Percentiles rank a stretch among this genome's conserved stretches.
phyloP scores from a whole-genome alignment of 2,329 filamentous ascomycete genomes.

The Remersonia thermophila region DNA sequence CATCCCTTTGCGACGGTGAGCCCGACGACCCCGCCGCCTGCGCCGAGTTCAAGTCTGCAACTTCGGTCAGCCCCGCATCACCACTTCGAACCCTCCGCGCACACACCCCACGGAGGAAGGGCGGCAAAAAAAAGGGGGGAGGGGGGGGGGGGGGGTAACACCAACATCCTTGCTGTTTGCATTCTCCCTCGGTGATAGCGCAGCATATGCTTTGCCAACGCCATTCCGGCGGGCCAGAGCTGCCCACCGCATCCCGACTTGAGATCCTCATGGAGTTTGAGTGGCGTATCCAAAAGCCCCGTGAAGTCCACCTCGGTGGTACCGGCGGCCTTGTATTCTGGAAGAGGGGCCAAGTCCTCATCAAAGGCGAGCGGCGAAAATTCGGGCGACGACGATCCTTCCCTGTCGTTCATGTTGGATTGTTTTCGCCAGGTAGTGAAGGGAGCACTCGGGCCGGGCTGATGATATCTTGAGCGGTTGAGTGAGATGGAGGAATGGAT shows the following conservation, averaged over 20 bases:
- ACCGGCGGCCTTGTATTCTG: slow-evolving; percentile 42
- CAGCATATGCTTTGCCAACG: slow-evolving; percentile 76
- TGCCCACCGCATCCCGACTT: slow-evolving; percentile 83
- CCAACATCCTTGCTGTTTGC: slow-evolving; percentile 59
- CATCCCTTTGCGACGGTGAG: slow-evolving; percentile 48
- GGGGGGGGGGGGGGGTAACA: slow-evolving; percentile 20
- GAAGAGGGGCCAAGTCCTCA: slow-evolving; percentile 46
- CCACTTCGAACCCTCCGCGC: no score
- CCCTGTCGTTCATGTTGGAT: slow-evolving; percentile 6
- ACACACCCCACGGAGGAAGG: not conserved
- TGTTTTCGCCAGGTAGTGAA: not conserved
- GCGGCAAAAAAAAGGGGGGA: no score
- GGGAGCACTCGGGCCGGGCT: no score
- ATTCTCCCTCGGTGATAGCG: slow-evolving; percentile 55
- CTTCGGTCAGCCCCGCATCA: slow-evolving; percentile 9
- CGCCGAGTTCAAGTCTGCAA: slow-evolving; percentile 73
- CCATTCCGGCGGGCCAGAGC: slow-evolving; percentile 88
- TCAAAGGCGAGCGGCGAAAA: slow-evolving; percentile 40
- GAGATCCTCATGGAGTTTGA: slow-evolving; percentile 76
- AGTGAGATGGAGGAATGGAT: no score
- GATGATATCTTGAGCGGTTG: not conserved
- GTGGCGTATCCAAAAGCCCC: slow-evolving; percentile 55
- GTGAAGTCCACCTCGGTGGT: slow-evolving; percentile 52
- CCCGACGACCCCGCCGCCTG: slow-evolving; percentile 79
- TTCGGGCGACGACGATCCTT: slow-evolving; percentile 32